phyloP scores from a whole-genome alignment of 2,329 filamentous ascomycete species.

The Trichoderma sp. region DNA sequence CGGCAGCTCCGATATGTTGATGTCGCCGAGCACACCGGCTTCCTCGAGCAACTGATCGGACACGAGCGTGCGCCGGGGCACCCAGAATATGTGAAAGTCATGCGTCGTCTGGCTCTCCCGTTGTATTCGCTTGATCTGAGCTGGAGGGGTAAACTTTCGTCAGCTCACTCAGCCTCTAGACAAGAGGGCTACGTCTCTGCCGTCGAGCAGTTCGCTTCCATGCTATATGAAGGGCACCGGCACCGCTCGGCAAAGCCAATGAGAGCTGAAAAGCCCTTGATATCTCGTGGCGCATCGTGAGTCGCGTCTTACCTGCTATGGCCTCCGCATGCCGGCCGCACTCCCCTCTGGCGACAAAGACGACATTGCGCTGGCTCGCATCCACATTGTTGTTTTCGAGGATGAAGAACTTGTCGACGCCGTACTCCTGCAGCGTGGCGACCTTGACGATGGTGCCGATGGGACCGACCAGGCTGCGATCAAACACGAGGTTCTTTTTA shows the following conservation, averaged over 20 bases:
- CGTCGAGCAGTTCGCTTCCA: not conserved
- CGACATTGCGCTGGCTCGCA: constrained; percentile 88
- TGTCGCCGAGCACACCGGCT: constrained; percentile 88
- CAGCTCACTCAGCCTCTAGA: constrained; percentile 9
- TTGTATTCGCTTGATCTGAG: constrained; percentile 87
- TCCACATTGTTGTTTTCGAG: constrained; percentile 95
- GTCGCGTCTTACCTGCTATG: constrained; percentile 74
- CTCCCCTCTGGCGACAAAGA: constrained; percentile 91
- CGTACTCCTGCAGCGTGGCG: constrained; percentile 92
- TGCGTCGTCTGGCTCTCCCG: constrained; percentile 87
- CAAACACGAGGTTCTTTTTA: constrained; percentile 97
- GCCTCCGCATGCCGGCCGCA: constrained; percentile 79
- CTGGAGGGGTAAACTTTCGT: constrained; percentile 49
- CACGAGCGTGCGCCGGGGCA: constrained; percentile 86
- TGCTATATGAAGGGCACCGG: not conserved
- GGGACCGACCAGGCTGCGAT: constrained; percentile 85
- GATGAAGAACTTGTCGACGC: constrained; percentile 96
- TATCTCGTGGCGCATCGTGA: not conserved
- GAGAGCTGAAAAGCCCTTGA: not conserved
- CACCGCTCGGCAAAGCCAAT: not conserved
- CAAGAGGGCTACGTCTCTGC: not conserved
- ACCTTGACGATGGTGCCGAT: constrained; percentile 93
- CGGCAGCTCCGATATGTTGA: constrained; percentile 83
- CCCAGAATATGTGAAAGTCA: constrained; percentile 97
- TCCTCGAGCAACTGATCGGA: constrained; percentile 92